phyloP scores from a whole-genome alignment of 139 green algal genomes.

The Chlamydomonas sphaeroides region DNA sequence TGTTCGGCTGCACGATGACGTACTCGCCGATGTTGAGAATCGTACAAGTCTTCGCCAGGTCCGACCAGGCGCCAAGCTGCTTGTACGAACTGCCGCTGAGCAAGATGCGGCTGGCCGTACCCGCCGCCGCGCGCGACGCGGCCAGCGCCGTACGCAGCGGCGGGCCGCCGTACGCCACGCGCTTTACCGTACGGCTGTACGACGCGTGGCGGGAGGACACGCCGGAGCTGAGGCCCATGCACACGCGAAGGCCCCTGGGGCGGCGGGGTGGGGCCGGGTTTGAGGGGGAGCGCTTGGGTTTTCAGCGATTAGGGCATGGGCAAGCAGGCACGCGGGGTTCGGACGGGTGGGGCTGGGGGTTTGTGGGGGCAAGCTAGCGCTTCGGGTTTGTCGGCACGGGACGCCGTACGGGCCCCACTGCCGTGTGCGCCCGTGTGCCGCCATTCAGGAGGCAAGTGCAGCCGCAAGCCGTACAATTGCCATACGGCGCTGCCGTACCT shows the following conservation, averaged over 20 bases:
- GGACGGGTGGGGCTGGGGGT: too few species aligned
- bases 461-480: too few species aligned
- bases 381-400: too few species aligned
- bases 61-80: constrained; percentile 1
- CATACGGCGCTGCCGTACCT: too few species aligned
- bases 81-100: constrained; percentile 26
- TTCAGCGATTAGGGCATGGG: neutral
- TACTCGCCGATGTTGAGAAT: constrained; percentile 33
- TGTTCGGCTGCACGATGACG: neutral
- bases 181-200: constrained; percentile 13
- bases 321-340: neutral
- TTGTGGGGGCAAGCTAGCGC: too few species aligned
- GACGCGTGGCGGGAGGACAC: neutral
- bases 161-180: constrained; percentile 14
- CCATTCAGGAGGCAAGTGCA: too few species aligned
- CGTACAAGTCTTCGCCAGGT: neutral
- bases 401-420: too few species aligned
- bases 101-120: constrained; percentile 9
- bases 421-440: too few species aligned
- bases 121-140: neutral
- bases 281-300: too few species aligned
- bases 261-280: too few species aligned
- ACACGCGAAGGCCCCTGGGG: constrained; percentile 30
- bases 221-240: constrained; percentile 16
- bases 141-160: neutral